Conservation (phyloP, 768 basidiomycete genomes). For the Tubosaeta sp. region DNA sequence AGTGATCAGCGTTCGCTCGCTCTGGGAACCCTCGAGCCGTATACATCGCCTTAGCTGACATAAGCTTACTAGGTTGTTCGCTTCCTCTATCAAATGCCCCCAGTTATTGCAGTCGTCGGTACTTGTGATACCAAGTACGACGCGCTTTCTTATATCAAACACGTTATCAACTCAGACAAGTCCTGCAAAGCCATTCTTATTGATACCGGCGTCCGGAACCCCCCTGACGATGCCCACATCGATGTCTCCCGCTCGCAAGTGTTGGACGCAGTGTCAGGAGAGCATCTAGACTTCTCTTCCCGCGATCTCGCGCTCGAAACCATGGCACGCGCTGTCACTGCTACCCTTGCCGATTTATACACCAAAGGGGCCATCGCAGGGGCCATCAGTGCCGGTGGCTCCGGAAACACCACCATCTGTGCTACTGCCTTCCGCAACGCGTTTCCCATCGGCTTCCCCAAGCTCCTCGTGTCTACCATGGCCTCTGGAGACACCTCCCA, state of each 20-base stretch:
- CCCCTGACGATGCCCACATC: conserved; percentile 14
- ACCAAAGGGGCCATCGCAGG: conserved; percentile 13
- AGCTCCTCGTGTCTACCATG: conserved; percentile 30
- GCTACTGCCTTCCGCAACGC: conserved; percentile 19
- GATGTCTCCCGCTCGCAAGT: conserved; percentile 21
- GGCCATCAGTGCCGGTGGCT: conserved; percentile 22
- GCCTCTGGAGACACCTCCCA: conserved; percentile 21
- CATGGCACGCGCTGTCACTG: conserved; percentile 21
- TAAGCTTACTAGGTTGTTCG: conserved; percentile 1
- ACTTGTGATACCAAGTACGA: conserved; percentile 29
- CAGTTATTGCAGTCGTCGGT: conserved; percentile 23
- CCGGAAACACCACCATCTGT: conserved; percentile 25
- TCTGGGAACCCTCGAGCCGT: neutral
- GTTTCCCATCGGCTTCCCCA: conserved; percentile 29
- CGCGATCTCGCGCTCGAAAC: conserved; percentile 6
- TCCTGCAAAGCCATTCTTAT: conserved; percentile 25
- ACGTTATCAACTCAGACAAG: conserved; percentile 7
- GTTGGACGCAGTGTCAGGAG: conserved; percentile 4
- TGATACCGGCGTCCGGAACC: conserved; percentile 18
- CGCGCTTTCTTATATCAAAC: conserved; percentile 21
- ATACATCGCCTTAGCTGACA: conserved; percentile 11
- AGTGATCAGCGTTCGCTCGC: neutral
- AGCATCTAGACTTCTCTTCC: conserved; percentile 4
- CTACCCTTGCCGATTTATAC: conserved; percentile 13
- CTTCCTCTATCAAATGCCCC: neutral